Percentiles rank a stretch among this genome's conserved stretches.
phyloP scores from a whole-genome alignment of 2,329 filamentous ascomycete genomes.

The Reticulascus tulasneorum region DNA sequence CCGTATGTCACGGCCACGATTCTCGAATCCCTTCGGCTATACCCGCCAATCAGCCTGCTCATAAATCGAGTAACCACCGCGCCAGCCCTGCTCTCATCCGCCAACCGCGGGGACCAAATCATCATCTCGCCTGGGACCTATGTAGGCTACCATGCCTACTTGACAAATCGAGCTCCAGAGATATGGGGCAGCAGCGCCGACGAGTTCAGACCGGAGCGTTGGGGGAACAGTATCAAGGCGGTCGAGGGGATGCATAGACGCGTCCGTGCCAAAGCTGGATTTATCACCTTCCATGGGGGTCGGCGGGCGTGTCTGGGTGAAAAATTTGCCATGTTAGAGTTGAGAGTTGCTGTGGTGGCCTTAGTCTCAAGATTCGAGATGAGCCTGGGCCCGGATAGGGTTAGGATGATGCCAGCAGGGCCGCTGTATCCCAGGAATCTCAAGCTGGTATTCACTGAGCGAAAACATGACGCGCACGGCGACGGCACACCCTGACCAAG shows the following conservation, averaged over 20 bases:
- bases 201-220: slow-evolving; percentile 33
- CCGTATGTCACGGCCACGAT: slow-evolving; percentile 40
- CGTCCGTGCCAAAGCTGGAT: slow-evolving; percentile 30
- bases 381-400: slow-evolving; percentile 27
- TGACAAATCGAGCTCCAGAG: slow-evolving; percentile 29
- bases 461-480: no score
- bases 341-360: slow-evolving; percentile 28
- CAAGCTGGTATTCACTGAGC: slow-evolving; percentile 8
- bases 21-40: slow-evolving; percentile 43
- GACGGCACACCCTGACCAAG: no score
- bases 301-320: slow-evolving; percentile 35
- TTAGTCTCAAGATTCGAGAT: slow-evolving; percentile 24
- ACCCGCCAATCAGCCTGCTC: slow-evolving; percentile 44
- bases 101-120: slow-evolving; percentile 25
- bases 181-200: slow-evolving; percentile 28
- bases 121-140: slow-evolving; percentile 31
- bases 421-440: slow-evolving; percentile 9
- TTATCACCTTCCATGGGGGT: slow-evolving; percentile 38
- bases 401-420: slow-evolving; percentile 23
- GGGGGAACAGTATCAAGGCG: slow-evolving; percentile 28
- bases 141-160: slow-evolving; percentile 36
- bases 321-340: slow-evolving; percentile 33
- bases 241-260: slow-evolving; percentile 30
- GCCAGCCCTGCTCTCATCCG: slow-evolving; percentile 16
- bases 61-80: slow-evolving; percentile 37